These are phyloP conservation scores for Aspergillus costaricaensis DNA, from an alignment of 2,329 filamentous ascomycete species.

Conservation along the genomic window DNA sequence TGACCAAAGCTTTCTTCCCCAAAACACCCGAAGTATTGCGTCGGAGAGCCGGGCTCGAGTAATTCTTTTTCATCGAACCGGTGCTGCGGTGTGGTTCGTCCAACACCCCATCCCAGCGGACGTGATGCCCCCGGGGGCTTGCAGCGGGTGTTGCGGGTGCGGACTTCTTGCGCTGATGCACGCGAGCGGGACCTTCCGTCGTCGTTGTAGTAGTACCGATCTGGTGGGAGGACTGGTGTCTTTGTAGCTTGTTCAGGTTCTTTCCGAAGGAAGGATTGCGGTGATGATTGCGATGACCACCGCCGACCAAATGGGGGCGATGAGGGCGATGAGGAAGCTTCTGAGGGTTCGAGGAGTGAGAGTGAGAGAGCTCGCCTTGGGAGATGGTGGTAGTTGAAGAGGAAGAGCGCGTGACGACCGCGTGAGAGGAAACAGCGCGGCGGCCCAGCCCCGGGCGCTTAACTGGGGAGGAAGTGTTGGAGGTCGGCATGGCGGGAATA, in stretches of 20 bases:
- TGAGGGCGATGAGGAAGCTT: constrained; percentile 39
- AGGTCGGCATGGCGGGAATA: constrained; percentile 26
- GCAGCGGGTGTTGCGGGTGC: constrained; percentile 46
- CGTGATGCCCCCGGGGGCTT: constrained; percentile 43
- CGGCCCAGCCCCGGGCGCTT: constrained; percentile 44
- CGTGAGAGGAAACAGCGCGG: constrained; percentile 44
- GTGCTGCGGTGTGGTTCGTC: constrained; percentile 36
- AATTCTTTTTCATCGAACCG: constrained; percentile 48
- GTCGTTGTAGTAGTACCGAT: constrained; percentile 31
- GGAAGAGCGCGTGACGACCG: constrained; percentile 39
- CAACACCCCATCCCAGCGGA: constrained; percentile 47
- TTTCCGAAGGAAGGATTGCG: constrained; percentile 47
- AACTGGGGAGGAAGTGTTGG: constrained; percentile 40
- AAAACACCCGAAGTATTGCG: constrained; percentile 41
- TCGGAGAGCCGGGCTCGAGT: constrained; percentile 45
- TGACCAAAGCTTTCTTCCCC: constrained; percentile 43
- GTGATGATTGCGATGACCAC: constrained; percentile 40
- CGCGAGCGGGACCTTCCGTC: constrained; percentile 33
- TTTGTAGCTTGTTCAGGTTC: constrained; percentile 47
- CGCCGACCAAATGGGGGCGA: constrained; percentile 47
- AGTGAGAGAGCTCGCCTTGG: constrained; percentile 34
- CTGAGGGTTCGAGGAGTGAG: constrained; percentile 31
- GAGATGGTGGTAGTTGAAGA: constrained; percentile 22
- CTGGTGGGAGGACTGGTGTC: constrained; percentile 32
- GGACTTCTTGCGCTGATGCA: constrained; percentile 51